Conservation (phyloP, 768 basidiomycete genomes). For the Termitomyces sp. region DNA sequence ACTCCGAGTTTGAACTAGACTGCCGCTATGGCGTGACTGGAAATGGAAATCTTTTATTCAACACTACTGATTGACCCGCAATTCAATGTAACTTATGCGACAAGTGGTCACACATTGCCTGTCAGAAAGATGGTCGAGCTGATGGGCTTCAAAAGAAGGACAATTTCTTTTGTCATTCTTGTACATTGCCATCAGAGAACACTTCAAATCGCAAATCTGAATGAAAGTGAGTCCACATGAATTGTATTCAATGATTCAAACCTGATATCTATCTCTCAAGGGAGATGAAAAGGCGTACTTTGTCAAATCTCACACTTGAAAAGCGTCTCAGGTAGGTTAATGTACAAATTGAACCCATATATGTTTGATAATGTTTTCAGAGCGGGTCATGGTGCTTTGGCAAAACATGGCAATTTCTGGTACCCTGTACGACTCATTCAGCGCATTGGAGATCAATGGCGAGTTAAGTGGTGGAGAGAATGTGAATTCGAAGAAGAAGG, state of each 20-base stretch:
- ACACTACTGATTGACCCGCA: not conserved
- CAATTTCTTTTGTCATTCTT: not conserved
- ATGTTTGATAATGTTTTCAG: too few species aligned
- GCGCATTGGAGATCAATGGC: not conserved
- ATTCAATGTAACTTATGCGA: not conserved
- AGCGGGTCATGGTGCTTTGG: conserved; percentile 1
- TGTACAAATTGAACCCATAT: too few species aligned
- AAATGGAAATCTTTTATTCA: not conserved
- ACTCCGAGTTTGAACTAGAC: not conserved
- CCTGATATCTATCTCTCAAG: too few species aligned
- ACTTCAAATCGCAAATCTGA: too few species aligned
- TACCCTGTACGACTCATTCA: conserved; percentile 5
- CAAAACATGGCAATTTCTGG: not conserved
- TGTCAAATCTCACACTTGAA: too few species aligned
- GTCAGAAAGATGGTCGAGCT: too few species aligned
- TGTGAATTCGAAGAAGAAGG: not conserved
- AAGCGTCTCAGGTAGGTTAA: too few species aligned
- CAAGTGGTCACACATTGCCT: too few species aligned
- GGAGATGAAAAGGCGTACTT: too few species aligned
- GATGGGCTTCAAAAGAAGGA: not conserved
- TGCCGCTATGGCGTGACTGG: not conserved
- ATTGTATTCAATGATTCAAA: too few species aligned
- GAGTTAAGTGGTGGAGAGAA: not conserved
- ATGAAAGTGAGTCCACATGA: too few species aligned
- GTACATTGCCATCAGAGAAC: not conserved